Conservation (phyloP, 2,329 filamentous ascomycete genomes). For the Phialophora tarda region DNA sequence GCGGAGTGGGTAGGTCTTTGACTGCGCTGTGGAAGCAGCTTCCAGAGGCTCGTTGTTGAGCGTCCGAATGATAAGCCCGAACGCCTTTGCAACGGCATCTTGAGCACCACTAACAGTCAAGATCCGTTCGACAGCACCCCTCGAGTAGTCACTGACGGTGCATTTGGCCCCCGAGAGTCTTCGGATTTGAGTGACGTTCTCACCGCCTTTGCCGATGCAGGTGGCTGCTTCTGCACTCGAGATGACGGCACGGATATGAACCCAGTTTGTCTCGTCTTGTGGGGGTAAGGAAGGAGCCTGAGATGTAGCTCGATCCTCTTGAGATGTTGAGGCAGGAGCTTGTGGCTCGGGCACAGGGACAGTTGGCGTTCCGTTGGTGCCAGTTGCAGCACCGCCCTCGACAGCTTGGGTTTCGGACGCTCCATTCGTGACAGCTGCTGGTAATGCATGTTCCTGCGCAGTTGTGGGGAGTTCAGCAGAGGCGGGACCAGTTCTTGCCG, state of each 20-base stretch:
- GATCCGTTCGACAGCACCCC: slow-evolving; percentile 95
- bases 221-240: slow-evolving; percentile 97
- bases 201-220: slow-evolving; percentile 96
- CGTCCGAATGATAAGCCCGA: slow-evolving; percentile 96
- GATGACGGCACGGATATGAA: slow-evolving; percentile 95
- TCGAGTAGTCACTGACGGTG: slow-evolving; percentile 97
- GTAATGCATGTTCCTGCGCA: slow-evolving; percentile 43
- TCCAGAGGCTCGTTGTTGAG: slow-evolving; percentile 95
- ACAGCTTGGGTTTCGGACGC: slow-evolving; percentile 64
- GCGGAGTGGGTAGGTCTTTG: slow-evolving; percentile 95
- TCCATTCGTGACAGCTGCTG: slow-evolving; percentile 49
- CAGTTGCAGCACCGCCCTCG: slow-evolving; percentile 57
- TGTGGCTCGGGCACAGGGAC: slow-evolving; percentile 57
- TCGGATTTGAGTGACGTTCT: slow-evolving; percentile 97
- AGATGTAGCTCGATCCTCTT: slow-evolving; percentile 57
- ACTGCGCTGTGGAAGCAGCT: slow-evolving; percentile 85
- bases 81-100: slow-evolving; percentile 97
- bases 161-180: slow-evolving; percentile 96
- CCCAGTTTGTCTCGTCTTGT: slow-evolving; percentile 94
- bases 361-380: slow-evolving; percentile 19
- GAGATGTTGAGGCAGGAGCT: slow-evolving; percentile 62
- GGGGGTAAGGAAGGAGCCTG: slow-evolving; percentile 52
- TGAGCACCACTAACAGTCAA: slow-evolving; percentile 95
- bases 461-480: slow-evolving; percentile 16
- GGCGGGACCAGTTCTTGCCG: slow-evolving; percentile 49